Evolutionary conservation across 768 basidiomycete genomes (phyloP), one percentile per base, ranked within the genome.

Genomic region (Mycena galopus): DNA sequence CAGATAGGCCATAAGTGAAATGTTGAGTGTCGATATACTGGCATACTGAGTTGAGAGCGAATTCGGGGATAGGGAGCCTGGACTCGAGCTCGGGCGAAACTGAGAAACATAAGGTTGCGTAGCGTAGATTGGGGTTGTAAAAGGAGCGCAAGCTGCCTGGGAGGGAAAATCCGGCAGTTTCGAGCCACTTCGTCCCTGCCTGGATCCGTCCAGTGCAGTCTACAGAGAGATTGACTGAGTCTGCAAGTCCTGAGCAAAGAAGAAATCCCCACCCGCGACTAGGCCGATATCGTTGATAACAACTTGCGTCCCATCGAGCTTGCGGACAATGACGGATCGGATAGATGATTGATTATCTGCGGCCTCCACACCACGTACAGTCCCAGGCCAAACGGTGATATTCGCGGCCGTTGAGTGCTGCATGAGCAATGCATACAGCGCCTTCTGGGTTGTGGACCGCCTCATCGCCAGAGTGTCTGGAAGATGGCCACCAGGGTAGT

Each of bases 371-470:
- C 72, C 56, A 9, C 67, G 57, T 12, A 75, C 72, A 2, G 58
- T 70, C 8, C 75, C 75, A 21, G 64, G 37, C 25, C 61, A 32
- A 21, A 69, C 35, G 9, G 44, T 23, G 17, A 73, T 55, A 23
- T 73, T 72, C 16, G 50, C 47, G 37, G 51, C 33, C 12, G 67
- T 66, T 30, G 44, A 29, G 42, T 59, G 47, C n/a, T 69, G 50
- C 4, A 63, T 58, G 35, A 75, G 67, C 32, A 75, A 61, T 23
- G 71, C 39, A 23, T 77, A 65, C 21, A 81, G 59, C 4, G 76
- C 69, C 12, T 76, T 79, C 66, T 81, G 79, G 21, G 74, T 68
- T 11, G 56, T 35, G 30, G 77, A 67, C 16, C 79, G 73, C 5
- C 70, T 72, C 27, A 75, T 56, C 51, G 62, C 65, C 44, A 78